Evolutionary conservation across 2,329 filamentous ascomycete genomes (phyloP), one percentile per base, ranked within the genome.

Genomic region (Penicillium sp.): DNA sequence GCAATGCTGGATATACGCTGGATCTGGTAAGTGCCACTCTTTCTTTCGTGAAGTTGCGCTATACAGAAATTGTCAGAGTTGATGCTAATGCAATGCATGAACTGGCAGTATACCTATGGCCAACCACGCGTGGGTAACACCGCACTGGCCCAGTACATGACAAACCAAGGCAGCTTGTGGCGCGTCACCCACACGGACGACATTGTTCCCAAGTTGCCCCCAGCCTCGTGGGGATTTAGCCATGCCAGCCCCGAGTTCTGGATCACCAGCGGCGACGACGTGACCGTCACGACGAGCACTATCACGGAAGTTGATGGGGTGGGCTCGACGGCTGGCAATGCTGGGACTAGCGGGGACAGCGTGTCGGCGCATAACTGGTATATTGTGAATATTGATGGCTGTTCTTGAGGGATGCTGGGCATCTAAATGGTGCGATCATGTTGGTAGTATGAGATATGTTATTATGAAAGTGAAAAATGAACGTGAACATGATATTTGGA

Each of bases 191-290:
- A 78, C 56, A 66, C 67, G 2, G 62, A 76, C 27, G 77, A 79
- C 50, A 64, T 73, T 11, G 74, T 79, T 2, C 76, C 77, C 31
- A 73, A 74, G 19, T 53, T 78, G 14, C 77, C 77, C 0, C 73
- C 74, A 1, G 63, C 64, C n/a, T 22, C 40, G 5, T 60, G 70
- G 11, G 73, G 73, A 1, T 78, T 67, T 56, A 68, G 65, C 19
- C 76, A 78, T 50, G 61, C 69, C n/a, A 75, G 71, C 27, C 75
- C 75, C 0, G 76, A 79, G 60, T 78, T 75, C 59, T 79, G 75
- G 75, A 75, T 78, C 52, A 76, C 71, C 11, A 71, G 69, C 22
- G 68, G 60, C 5, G 64, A 69, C 41, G 50, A 65, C n/a, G 66
- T 53, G 19, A 55, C 67, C 1, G 73, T 75, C 40, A 71, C 67